Evolutionary conservation across 176 grass and related monocot species (phyloP).

Genomic region (Chrysopogon serrulatus): DNA sequence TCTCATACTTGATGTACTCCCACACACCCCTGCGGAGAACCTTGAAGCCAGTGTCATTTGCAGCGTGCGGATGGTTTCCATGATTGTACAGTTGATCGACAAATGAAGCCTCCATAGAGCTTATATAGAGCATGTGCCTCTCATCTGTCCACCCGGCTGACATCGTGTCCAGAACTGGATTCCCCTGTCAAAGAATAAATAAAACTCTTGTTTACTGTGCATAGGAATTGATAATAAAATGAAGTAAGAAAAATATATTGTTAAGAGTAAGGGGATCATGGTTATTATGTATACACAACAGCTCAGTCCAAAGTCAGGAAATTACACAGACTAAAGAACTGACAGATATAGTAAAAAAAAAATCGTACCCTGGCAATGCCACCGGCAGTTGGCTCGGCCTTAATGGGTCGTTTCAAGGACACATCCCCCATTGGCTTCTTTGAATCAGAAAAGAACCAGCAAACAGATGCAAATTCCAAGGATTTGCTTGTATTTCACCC

Average conservation of each 20-base stretch:
- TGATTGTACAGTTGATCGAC: constrained; percentile 41
- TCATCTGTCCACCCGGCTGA: constrained; percentile 66
- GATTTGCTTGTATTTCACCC: neutral
- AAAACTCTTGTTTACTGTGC: neutral
- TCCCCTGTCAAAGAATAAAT: constrained; percentile 35
- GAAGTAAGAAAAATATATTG: neutral
- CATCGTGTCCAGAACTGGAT: constrained; percentile 14
- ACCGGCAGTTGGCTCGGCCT: constrained; percentile 12
- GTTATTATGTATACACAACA: neutral
- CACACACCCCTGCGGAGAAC: constrained; percentile 50
- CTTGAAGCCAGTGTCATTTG: constrained; percentile 40
- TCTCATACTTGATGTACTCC: constrained; percentile 52
- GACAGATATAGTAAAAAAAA: neutral
- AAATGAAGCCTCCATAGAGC: constrained; percentile 62
- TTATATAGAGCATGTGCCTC: constrained; percentile 57
- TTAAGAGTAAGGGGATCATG: neutral
- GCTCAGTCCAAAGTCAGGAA: neutral
- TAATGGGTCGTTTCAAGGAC: constrained; percentile 24
- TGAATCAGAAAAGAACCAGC: neutral
- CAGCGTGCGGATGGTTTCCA: neutral
- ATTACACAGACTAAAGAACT: neutral
- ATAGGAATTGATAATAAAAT: neutral
- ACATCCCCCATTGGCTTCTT: constrained; percentile 32
- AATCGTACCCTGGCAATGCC: constrained; percentile 30
- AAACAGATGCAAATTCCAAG: neutral